Evolutionary conservation across 192 early-diverging fungal genomes (phyloP).

Genomic region (Oehlia diaphana): DNA sequence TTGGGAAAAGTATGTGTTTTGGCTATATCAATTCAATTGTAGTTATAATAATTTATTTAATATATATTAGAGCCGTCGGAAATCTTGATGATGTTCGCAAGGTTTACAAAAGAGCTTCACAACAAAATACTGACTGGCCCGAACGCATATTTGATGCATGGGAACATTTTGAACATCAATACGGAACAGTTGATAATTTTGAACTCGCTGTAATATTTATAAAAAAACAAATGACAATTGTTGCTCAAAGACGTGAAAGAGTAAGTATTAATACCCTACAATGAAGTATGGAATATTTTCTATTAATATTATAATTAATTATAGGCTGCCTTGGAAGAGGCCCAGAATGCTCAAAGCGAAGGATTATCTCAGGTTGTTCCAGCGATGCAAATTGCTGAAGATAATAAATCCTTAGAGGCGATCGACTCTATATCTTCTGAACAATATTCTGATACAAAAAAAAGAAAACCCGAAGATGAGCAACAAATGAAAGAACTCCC

Average conservation of each 20-base stretch:
- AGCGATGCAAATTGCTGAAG: not conserved
- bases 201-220: constrained; percentile 30
- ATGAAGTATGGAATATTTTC: not conserved
- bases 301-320: not conserved
- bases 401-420: not conserved
- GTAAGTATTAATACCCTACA: not conserved
- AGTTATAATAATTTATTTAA: not conserved
- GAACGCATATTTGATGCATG: constrained; percentile 40
- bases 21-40: not conserved
- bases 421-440: not conserved
- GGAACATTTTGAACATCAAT: constrained; percentile 38
- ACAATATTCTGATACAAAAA: not conserved
- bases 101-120: constrained; percentile 34
- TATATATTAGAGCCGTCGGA: constrained; percentile 6
- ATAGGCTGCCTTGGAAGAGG: not conserved
- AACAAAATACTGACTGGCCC: constrained; percentile 40
- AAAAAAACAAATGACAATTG: not conserved
- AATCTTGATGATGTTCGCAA: constrained; percentile 27
- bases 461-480: constrained; percentile 14
- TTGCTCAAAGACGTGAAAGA: constrained; percentile 3
- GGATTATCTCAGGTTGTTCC: not conserved
- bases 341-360: not conserved
- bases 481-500: not conserved
- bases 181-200: constrained; percentile 30
- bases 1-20: constrained; percentile 36